Conservation (phyloP, 257 asterid genomes). For the Nicotiana knightiana region DNA sequence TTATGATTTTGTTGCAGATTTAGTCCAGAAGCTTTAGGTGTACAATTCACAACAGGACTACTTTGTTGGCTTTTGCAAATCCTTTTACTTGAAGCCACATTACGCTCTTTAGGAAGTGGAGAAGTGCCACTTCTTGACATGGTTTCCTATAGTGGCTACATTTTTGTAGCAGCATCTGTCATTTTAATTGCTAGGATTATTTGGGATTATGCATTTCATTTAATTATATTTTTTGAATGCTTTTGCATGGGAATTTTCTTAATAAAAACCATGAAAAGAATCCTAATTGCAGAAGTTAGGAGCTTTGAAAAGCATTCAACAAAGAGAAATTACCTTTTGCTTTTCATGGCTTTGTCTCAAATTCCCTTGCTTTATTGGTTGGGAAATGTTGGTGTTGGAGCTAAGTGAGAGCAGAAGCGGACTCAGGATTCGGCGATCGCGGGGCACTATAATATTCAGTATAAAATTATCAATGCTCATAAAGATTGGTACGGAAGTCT, state of each 20-base stretch:
- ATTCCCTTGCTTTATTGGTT: slow-evolving; percentile 27
- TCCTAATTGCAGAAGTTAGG: slow-evolving; percentile 25
- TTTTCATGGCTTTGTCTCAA: slow-evolving; percentile 32
- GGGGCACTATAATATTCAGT: too few species aligned
- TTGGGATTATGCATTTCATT: slow-evolving; percentile 20
- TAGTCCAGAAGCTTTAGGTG: slow-evolving; percentile 35
- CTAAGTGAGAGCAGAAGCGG: not conserved
- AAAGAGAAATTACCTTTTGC: slow-evolving; percentile 25
- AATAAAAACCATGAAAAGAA: slow-evolving; percentile 29
- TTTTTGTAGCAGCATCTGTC: slow-evolving; percentile 19
- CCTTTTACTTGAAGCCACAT: slow-evolving; percentile 18
- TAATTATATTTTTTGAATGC: slow-evolving; percentile 18
- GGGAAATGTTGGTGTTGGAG: slow-evolving; percentile 21
- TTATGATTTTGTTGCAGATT: slow-evolving; percentile 15
- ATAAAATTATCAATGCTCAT: too few species aligned
- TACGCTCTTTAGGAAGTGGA: slow-evolving; percentile 26
- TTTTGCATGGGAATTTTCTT: slow-evolving; percentile 29
- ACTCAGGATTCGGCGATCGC: too few species aligned
- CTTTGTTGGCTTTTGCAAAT: slow-evolving; percentile 37
- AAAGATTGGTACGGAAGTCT: too few species aligned
- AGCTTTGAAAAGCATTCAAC: slow-evolving; percentile 17
- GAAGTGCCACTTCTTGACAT: slow-evolving; percentile 33
- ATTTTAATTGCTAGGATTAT: slow-evolving; percentile 20
- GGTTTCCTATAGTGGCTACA: slow-evolving; percentile 28
- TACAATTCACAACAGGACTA: slow-evolving; percentile 32